phyloP scores from a whole-genome alignment of 345 rosid genomes.

The Crucihimalaya himalaica region DNA sequence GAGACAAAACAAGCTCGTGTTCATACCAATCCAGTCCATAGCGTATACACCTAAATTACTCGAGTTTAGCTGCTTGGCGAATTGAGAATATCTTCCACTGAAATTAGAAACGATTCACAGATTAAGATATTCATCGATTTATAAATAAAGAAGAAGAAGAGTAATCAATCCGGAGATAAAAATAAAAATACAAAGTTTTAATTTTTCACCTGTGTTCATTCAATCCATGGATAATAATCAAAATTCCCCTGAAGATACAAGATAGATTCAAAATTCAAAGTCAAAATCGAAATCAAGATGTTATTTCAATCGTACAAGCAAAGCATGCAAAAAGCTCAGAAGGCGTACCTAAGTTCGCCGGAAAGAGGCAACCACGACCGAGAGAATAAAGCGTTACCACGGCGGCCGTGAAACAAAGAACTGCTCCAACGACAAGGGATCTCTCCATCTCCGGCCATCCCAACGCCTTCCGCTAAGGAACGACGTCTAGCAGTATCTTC shows the following conservation, averaged over 20 bases:
- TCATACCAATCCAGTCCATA: constrained; percentile 94
- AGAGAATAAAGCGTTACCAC: constrained; percentile 76
- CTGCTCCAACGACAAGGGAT: constrained; percentile 48
- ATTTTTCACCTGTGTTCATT: constrained; percentile 87
- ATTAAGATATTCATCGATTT: background rate
- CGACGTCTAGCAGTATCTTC: constrained; percentile 86
- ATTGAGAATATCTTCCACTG: constrained; percentile 92
- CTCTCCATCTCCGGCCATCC: constrained; percentile 54
- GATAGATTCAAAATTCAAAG: background rate
- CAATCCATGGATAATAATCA: constrained; percentile 86
- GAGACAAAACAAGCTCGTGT: constrained; percentile 1
- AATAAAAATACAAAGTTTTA: background rate
- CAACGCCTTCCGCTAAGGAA: constrained; percentile 72
- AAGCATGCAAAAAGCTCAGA: background rate
- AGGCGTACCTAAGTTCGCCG: constrained; percentile 62
- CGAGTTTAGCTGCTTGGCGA: constrained; percentile 80
- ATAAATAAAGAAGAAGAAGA: background rate
- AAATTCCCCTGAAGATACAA: constrained; percentile 68
- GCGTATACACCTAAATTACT: constrained; percentile 79
- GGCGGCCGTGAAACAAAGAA: constrained; percentile 61
- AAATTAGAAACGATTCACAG: background rate
- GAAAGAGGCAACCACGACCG: constrained; percentile 81
- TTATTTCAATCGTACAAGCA: background rate
- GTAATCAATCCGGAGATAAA: background rate
- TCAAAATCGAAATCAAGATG: constrained; percentile 6